Evolutionary conservation across 208 protist species (phyloP).

Genomic region (Acanthamoeba castellanii): DNA sequence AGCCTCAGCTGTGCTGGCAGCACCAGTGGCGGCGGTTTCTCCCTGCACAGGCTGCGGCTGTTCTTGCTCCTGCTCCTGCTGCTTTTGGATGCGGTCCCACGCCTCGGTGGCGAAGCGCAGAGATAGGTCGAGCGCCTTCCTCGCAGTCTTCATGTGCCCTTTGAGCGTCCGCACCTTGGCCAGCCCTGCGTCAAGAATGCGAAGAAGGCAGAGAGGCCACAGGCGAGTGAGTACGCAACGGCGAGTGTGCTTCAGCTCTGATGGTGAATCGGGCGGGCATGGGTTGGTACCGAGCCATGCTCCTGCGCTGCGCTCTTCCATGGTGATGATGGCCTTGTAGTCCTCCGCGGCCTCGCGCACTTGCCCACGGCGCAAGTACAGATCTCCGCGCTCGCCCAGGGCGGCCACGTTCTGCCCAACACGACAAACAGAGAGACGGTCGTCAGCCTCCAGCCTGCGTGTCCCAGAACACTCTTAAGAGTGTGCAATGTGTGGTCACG

Average conservation of each 20-base stretch:
- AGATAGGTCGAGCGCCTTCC: constrained; percentile 21
- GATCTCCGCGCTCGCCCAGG: background rate
- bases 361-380: background rate
- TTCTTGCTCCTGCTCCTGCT: background rate
- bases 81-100: background rate
- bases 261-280: background rate
- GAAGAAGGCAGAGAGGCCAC: background rate
- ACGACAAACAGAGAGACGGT: too few species aligned
- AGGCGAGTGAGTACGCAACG: background rate
- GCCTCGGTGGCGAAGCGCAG: constrained; percentile 32
- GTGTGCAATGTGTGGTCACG: background rate
- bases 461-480: too few species aligned
- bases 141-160: background rate
- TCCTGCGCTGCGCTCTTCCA: background rate
- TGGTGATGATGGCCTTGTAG: background rate
- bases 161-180: constrained; percentile 2
- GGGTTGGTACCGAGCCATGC: constrained; percentile 6
- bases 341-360: background rate
- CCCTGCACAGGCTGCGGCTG: background rate
- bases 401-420: background rate
- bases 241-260: background rate
- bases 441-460: too few species aligned
- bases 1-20: background rate
- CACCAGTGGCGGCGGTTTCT: background rate
- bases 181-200: background rate